Evolutionary conservation across 305 asterid species (phyloP), one percentile per base, ranked within the genome.

Genomic region (Solanum hybrid): DNA sequence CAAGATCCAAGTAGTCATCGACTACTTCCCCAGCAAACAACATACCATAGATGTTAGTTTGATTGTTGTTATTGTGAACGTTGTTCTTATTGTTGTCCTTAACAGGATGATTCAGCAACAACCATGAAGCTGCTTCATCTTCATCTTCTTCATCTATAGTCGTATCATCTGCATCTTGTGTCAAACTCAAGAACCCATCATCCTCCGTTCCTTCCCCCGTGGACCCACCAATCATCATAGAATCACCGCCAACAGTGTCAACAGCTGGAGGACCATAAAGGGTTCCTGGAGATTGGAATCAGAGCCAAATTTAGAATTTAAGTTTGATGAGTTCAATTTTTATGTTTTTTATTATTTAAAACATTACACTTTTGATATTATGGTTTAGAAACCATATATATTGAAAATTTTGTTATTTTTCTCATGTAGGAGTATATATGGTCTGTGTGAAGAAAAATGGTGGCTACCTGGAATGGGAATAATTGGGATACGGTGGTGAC

Each of bases 401-500:
- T 22, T 75, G 80, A 75, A 31, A 0, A 2, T 29, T 31, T 31
- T 75, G 40, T 31, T 75, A 17, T 75, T 31, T 75, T 75, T 75
- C 38, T 75, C 24, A 31, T 31, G 80, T 17, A 75, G 40, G 80
- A 75, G 40, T 75, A 16, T 75, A 27, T 72, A 27, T 72, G 26
- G 36, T 75, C 40, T 31, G 22, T 79, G 29, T 5, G 20, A 79
- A 77, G 72, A 76, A 75, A 32, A 77, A 34, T 20, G 51, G 84
- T 20, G 29, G 84, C 84, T 78, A 82, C 87, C 87, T 2, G 95
- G 91, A 75, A 94, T 89, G 7, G 96, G 93, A 64, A 90, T 75
- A 37, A 95, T 89, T 1, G 98, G 98, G 80, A 96, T 93, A 40
- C 97, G 94, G 93, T 93, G 97, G 94, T 95, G 98, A 90, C 98